Base-by-base conservation (phyloP, 2,329 filamentous ascomycete genomes). In the Claviceps cyperi region DNA sequence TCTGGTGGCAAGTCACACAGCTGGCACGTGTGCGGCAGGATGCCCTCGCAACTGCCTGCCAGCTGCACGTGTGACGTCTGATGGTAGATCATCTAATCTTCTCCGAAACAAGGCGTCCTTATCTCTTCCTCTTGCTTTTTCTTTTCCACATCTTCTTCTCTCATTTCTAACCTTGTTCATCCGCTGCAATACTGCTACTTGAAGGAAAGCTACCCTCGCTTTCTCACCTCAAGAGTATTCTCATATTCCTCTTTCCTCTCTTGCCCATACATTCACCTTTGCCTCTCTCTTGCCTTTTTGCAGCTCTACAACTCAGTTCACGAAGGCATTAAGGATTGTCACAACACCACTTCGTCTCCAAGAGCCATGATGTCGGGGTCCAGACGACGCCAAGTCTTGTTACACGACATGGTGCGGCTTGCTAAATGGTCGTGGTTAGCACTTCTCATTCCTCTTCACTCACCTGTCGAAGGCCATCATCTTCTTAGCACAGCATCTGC, bases 391-490 rank as follows among this genome's bases (percentile, higher is more conserved):
- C 40, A 46, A 38, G 21, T 39, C 43, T 37, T 46, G 38, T 39
- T 46, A 43, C 43, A 21, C 39, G 47, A 24, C 43, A 41, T 53
- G 37, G 38, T 39, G 44, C 43, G 43, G 49, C 38, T 51, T 40
- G 49, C 49, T 44, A 45, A 47, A 43, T 51, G 46, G 46, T 36
- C 32, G 41, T 50, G 49, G 49, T 47, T 53, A 40, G 43, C 46
- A 43, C 47, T 49, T 36, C 45, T 49, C 46, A 22, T 48, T 21
- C 41, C 14, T 43, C 43, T 51, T 39, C 39, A 32, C 24, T 51
- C 50, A 45, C 43, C 17, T 44, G 52, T 54, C 15, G 50, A 52
- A 48, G 53, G 58, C 21, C 51, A 55, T 21, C 51, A 55, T 21
- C 53, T 48, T 43, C 52, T 51, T 32, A 46, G 55, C 35, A 47